Conservation (phyloP, 2,329 filamentous ascomycete genomes). For the Sporothrix humicola region DNA sequence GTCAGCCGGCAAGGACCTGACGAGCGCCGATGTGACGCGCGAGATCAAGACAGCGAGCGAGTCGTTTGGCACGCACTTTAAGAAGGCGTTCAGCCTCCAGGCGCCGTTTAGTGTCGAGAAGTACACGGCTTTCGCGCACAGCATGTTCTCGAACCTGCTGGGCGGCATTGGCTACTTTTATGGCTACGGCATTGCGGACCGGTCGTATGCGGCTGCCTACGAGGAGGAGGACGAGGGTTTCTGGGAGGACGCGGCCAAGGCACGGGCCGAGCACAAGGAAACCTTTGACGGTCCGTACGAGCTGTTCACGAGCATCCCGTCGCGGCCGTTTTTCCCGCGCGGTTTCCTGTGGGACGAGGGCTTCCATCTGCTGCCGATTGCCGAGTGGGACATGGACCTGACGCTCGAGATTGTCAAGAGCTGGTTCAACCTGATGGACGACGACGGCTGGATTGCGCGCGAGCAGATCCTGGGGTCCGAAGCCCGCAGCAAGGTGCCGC, state of each 20-base stretch:
- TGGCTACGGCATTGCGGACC: slow-evolving; percentile 85
- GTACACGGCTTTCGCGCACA: slow-evolving; percentile 80
- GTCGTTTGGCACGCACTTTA: slow-evolving; percentile 76
- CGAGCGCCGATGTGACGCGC: slow-evolving; percentile 68
- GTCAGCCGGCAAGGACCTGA: slow-evolving; percentile 64
- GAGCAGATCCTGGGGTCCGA: slow-evolving; percentile 94
- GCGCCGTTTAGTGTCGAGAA: slow-evolving; percentile 71
- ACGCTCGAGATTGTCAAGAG: slow-evolving; percentile 86
- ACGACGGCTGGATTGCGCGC: slow-evolving; percentile 95
- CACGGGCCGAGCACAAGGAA: slow-evolving; percentile 70
- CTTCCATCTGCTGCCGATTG: slow-evolving; percentile 88
- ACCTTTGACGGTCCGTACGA: slow-evolving; percentile 81
- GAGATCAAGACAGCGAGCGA: slow-evolving; percentile 70
- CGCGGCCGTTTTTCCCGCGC: slow-evolving; percentile 91
- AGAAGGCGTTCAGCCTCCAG: slow-evolving; percentile 72
- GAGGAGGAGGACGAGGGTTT: slow-evolving; percentile 95
- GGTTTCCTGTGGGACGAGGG: slow-evolving; percentile 99
- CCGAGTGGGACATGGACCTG: slow-evolving; percentile 93
- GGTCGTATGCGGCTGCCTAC: slow-evolving; percentile 89
- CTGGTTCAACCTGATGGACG: slow-evolving; percentile 96
- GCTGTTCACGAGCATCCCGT: slow-evolving; percentile 89
- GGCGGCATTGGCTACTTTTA: slow-evolving; percentile 97
- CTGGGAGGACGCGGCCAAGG: slow-evolving; percentile 88
- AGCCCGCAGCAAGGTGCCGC: slow-evolving; percentile 91
- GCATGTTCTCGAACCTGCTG: slow-evolving; percentile 90